Conservation (phyloP, 495 filamentous ascomycete genomes). For the Penicillium bovifimosum region DNA sequence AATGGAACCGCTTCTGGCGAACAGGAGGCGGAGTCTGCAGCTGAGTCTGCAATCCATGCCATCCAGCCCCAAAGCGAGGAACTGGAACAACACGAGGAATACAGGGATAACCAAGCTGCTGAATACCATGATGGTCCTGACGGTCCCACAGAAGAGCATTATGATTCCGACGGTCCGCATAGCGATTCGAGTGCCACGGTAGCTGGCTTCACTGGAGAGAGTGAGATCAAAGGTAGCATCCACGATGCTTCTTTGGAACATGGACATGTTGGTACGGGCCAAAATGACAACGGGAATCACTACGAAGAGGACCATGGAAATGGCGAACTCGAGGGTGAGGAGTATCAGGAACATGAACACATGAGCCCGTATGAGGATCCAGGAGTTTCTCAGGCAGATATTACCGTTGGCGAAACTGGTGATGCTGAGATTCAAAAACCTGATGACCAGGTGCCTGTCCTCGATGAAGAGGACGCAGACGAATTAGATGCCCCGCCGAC, state of each 20-base stretch:
- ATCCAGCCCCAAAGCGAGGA: not conserved
- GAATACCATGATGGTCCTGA: constrained; percentile 1
- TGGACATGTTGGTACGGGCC: not conserved
- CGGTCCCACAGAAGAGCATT: constrained; percentile 14
- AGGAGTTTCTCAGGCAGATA: constrained; percentile 15
- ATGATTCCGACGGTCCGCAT: constrained; percentile 26
- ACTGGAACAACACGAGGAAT: not conserved
- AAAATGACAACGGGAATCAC: constrained; percentile 7
- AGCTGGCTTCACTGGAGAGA: constrained; percentile 12
- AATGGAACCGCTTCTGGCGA: not conserved
- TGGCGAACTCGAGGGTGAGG: constrained; percentile 3
- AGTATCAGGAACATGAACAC: constrained; percentile 11
- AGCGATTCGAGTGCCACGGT: constrained; percentile 33
- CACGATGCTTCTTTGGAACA: constrained; percentile 13
- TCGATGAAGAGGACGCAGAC: constrained; percentile 12
- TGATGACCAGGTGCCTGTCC: constrained; percentile 3
- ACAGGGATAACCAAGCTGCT: constrained; percentile 3
- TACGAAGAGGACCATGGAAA: constrained; percentile 9
- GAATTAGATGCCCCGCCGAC: constrained; percentile 16
- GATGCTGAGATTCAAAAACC: not conserved
- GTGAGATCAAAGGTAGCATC: constrained; percentile 13
- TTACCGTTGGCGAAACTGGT: constrained; percentile 14
- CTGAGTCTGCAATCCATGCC: not conserved
- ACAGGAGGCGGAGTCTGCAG: not conserved
- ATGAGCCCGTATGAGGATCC: not conserved